A percentile compares a stretch with the other conserved stretches of the same genome.
Conservation (phyloP, 169 alveolate genomes). For the Plasmodium vivax region DNA sequence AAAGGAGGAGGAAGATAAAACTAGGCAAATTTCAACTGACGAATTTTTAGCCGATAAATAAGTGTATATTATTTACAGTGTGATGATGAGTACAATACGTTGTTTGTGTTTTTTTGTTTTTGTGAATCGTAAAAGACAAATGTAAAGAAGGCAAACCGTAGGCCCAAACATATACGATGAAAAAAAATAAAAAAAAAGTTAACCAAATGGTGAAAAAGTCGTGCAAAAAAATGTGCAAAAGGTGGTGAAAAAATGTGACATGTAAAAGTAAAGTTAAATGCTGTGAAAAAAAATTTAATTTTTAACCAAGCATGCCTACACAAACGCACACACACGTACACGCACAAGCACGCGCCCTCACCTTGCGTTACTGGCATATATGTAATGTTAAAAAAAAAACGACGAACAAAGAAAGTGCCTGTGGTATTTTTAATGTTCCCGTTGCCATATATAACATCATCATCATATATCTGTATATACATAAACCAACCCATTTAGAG, state of each 20-base stretch:
- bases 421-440: conserved; percentile 31
- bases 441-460: conserved; percentile 13
- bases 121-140: neutral
- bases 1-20: neutral
- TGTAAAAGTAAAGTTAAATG: neutral
- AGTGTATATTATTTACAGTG: neutral
- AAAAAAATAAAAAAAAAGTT: neutral
- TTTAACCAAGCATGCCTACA: neutral
- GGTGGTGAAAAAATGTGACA: neutral
- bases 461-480: conserved; percentile 5
- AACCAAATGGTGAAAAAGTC: neutral
- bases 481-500: conserved; percentile 15
- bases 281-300: neutral
- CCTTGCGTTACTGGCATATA: neutral
- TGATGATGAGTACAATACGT: neutral
- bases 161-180: neutral
- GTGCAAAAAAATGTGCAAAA: neutral
- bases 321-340: neutral
- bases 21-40: neutral
- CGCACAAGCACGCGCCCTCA: conserved; percentile 1
- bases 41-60: neutral
- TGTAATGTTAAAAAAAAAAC: neutral
- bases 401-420: conserved; percentile 17
- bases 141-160: neutral
- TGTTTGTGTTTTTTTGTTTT: conserved; percentile 9